These are phyloP conservation scores for Acmispon strigosus DNA, from an alignment of 306 rosid genomes.

Conservation along the genomic window DNA sequence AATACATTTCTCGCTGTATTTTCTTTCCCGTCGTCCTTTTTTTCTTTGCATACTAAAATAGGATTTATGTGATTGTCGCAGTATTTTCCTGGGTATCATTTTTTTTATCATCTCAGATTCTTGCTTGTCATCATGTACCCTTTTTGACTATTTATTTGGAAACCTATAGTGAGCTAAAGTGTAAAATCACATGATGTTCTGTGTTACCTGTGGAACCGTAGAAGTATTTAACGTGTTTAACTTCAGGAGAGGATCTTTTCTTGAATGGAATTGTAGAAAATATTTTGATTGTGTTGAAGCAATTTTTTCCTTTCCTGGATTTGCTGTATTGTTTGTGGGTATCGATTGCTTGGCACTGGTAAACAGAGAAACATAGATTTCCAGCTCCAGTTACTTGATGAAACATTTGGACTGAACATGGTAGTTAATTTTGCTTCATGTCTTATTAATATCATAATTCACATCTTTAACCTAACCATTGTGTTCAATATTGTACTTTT, in stretches of 20 bases:
- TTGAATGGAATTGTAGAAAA: neutral
- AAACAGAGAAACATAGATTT: neutral
- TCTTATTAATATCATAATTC: neutral
- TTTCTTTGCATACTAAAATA: too few relatives aligned
- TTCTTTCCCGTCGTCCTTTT: too few relatives aligned
- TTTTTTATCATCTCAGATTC: too few relatives aligned
- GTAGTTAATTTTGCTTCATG: neutral
- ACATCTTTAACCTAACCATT: neutral
- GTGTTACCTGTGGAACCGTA: neutral
- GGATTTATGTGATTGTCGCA: too few relatives aligned
- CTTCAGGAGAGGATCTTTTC: neutral
- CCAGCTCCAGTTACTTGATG: neutral
- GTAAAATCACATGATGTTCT: neutral
- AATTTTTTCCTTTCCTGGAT: neutral
- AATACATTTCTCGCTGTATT: neutral
- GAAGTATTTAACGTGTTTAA: neutral
- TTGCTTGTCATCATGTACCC: neutral
- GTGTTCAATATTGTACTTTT: neutral
- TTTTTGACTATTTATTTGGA: neutral
- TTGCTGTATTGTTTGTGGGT: neutral
- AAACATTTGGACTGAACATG: neutral
- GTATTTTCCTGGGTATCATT: too few relatives aligned
- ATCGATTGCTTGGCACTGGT: neutral
- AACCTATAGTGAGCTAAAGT: neutral
- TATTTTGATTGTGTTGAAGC: neutral